phyloP scores from a whole-genome alignment of 176 grass and related monocot genomes.

The Eremochloa ophiuroides region DNA sequence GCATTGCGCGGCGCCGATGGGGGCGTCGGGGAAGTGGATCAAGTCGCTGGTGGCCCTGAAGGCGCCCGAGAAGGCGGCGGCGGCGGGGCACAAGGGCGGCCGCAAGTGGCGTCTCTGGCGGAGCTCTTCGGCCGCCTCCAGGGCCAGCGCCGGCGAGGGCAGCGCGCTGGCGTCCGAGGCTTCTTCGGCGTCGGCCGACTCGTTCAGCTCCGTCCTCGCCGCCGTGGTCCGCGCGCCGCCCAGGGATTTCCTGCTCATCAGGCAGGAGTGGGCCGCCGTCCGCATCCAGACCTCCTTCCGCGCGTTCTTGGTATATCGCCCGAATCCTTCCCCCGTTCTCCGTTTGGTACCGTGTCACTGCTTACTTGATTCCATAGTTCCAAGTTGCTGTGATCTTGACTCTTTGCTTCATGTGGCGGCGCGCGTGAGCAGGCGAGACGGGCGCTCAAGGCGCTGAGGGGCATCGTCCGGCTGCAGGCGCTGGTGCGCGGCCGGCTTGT shows the following conservation, averaged over 20 bases:
- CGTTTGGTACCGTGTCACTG: background rate
- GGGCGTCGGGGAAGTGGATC: slow-evolving; percentile 67
- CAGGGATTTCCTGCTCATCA: slow-evolving; percentile 57
- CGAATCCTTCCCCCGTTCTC: background rate
- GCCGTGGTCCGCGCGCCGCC: slow-evolving; percentile 58
- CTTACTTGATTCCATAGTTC: no score
- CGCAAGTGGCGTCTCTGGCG: slow-evolving; percentile 68
- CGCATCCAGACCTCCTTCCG: slow-evolving; percentile 72
- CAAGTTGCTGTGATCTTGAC: background rate
- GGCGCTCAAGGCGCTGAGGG: slow-evolving; percentile 75
- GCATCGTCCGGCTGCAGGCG: slow-evolving; percentile 91
- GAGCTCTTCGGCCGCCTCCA: slow-evolving; percentile 36
- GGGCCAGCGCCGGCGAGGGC: slow-evolving; percentile 13
- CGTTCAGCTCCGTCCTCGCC: slow-evolving; percentile 47
- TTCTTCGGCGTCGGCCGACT: slow-evolving; percentile 41
- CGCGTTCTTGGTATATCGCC: slow-evolving; percentile 41
- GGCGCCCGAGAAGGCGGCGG: slow-evolving; percentile 10
- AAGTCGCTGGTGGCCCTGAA: slow-evolving; percentile 62
- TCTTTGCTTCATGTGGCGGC: background rate
- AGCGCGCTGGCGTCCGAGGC: slow-evolving; percentile 38
- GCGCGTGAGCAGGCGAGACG: slow-evolving; percentile 61
- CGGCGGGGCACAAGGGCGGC: slow-evolving; percentile 24
- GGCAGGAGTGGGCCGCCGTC: slow-evolving; percentile 69
- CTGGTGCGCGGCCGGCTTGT: slow-evolving; percentile 71
- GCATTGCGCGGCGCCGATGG: slow-evolving; percentile 33